Percentiles rank a stretch among this genome's conserved stretches.
Evolutionary conservation across 768 basidiomycete species (phyloP).

Genomic region (Boletus huronensis): DNA sequence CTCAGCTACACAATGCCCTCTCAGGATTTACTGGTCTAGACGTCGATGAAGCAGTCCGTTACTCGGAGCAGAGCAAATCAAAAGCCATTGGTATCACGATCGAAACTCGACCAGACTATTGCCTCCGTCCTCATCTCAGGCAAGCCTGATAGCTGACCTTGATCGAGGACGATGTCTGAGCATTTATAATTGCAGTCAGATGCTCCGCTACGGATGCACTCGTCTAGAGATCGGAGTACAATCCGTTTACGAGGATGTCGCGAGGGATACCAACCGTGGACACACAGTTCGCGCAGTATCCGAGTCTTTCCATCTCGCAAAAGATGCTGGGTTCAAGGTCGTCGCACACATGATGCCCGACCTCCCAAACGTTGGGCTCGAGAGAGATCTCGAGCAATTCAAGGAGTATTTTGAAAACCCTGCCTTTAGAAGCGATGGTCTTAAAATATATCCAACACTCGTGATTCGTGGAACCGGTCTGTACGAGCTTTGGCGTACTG

Average conservation of each 20-base stretch:
- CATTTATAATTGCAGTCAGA: constrained; percentile 60
- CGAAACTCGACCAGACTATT: constrained; percentile 98
- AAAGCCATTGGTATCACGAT: constrained; percentile 99
- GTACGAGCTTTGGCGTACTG: constrained; percentile 95
- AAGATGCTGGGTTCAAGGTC: constrained; percentile 99
- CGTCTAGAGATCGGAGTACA: constrained; percentile 98
- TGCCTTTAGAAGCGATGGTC: constrained; percentile 91
- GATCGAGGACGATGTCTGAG: neutral
- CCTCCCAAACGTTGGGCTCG: constrained; percentile 94
- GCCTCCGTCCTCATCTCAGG: constrained; percentile 94
- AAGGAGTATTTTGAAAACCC: constrained; percentile 99
- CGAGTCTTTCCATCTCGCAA: constrained; percentile 95
- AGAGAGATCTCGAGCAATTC: constrained; percentile 97
- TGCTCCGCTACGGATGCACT: constrained; percentile 99
- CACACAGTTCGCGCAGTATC: constrained; percentile 97
- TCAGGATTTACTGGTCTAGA: constrained; percentile 92
- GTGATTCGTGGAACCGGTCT: constrained; percentile 96
- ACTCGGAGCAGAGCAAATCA: constrained; percentile 95
- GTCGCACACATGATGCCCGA: constrained; percentile 99
- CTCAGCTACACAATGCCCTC: constrained; percentile 94
- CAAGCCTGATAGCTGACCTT: constrained; percentile 24
- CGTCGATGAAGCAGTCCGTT: constrained; percentile 95
- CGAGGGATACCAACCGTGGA: constrained; percentile 96
- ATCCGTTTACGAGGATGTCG: constrained; percentile 98
- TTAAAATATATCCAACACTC: constrained; percentile 97